These are phyloP conservation scores for Thalassiosira pacifica DNA, from an alignment of 352 stramenopile genomes.

Conservation along the genomic window DNA sequence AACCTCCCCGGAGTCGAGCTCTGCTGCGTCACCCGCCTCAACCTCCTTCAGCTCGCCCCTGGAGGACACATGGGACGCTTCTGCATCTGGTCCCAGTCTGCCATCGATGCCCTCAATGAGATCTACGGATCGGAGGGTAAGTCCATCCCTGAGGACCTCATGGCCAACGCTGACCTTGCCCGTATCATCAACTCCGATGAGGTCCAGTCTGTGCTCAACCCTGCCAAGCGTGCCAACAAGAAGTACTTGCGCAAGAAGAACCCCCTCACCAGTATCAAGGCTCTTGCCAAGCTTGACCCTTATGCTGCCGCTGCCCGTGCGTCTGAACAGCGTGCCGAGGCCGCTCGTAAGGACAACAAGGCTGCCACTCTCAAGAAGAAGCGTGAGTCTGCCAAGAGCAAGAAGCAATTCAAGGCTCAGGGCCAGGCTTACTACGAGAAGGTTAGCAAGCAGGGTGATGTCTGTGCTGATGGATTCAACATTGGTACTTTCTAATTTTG, in stretches of 20 bases:
- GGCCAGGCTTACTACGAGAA: constrained; percentile 88
- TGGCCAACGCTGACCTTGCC: constrained; percentile 98
- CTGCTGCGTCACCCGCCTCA: constrained; percentile 96
- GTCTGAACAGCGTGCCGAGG: constrained; percentile 90
- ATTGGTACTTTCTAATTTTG: constrained; percentile 46
- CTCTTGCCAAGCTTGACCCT: constrained; percentile 96
- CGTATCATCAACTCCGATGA: constrained; percentile 99
- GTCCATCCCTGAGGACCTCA: constrained; percentile 92
- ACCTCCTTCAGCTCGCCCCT: constrained; percentile 97
- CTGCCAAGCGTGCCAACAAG: constrained; percentile 91
- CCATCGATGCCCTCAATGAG: constrained; percentile 96
- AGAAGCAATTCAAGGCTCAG: constrained; percentile 82
- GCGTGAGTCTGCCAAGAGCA: constrained; percentile 88
- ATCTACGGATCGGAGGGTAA: constrained; percentile 96
- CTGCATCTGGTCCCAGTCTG: constrained; percentile 98
- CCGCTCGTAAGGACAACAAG: constrained; percentile 92
- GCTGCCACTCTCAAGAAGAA: constrained; percentile 88
- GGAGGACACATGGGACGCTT: constrained; percentile 99
- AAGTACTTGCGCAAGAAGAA: constrained; percentile 97
- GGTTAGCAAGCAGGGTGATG: constrained; percentile 86
- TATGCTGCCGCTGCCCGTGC: constrained; percentile 94
- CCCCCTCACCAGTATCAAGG: constrained; percentile 94
- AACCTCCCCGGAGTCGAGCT: constrained; percentile 99
- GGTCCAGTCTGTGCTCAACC: constrained; percentile 97
- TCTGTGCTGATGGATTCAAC: constrained; percentile 85